Conservation (phyloP, 805 yeast genomes). For the Metschnikowia sp. region DNA sequence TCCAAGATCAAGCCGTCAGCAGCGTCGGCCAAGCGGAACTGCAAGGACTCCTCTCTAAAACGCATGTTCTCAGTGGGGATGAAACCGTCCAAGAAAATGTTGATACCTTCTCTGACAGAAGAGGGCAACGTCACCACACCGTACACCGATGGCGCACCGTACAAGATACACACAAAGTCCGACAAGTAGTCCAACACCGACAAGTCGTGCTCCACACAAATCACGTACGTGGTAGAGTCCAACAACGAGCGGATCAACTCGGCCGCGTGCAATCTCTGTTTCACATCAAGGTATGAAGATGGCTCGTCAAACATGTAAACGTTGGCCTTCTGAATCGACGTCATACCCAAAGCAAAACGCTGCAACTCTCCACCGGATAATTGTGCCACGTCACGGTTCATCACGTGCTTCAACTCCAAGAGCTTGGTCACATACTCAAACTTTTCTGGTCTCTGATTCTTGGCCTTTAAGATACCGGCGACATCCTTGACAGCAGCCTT, state of each 20-base stretch:
- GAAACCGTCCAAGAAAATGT: conserved; percentile 96
- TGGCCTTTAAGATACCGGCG: conserved; percentile 74
- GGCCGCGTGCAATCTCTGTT: conserved; percentile 98
- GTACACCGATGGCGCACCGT: conserved; percentile 97
- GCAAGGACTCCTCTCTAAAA: conserved; percentile 93
- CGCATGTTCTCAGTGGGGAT: conserved; percentile 96
- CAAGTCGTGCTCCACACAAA: conserved; percentile 98
- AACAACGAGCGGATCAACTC: conserved; percentile 85
- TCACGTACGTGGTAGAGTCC: conserved; percentile 74
- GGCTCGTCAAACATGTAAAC: conserved; percentile 99
- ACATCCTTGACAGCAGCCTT: conserved; percentile 86
- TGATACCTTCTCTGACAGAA: conserved; percentile 98
- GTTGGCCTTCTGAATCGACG: conserved; percentile 90
- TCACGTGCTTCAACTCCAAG: conserved; percentile 71
- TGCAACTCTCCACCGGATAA: conserved; percentile 98
- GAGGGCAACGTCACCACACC: conserved; percentile 98
- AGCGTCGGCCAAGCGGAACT: conserved; percentile 89
- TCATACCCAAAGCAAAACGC: conserved; percentile 96
- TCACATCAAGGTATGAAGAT: conserved; percentile 95
- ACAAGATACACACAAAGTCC: conserved; percentile 92
- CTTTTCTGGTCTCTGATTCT: conserved; percentile 66
- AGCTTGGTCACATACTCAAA: conserved; percentile 63
- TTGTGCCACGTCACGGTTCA: conserved; percentile 84
- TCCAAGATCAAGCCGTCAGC: conserved; percentile 72
- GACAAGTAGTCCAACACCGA: conserved; percentile 96